Conservation (phyloP, 129 eudicot species). For the Helichrysum umbraculigerum region DNA sequence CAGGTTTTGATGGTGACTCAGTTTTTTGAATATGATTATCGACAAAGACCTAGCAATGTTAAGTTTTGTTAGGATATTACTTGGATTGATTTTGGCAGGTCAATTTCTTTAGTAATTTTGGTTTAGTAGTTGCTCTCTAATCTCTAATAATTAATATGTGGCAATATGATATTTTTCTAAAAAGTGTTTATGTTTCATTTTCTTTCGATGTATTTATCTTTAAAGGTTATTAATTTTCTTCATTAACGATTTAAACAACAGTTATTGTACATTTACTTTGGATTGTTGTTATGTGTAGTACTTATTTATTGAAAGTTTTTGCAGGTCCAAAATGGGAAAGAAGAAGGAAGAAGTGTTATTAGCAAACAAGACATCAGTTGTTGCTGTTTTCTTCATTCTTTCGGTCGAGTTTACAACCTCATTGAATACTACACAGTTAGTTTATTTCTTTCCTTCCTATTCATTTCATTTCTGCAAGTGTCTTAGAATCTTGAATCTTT, state of each 20-base stretch:
- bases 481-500: background rate
- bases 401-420: constrained; percentile 11
- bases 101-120: too few relatives aligned
- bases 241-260: constrained; percentile 9
- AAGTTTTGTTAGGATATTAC: too few relatives aligned
- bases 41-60: too few relatives aligned
- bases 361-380: constrained; percentile 1
- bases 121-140: too few relatives aligned
- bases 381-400: constrained; percentile 5
- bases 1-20: too few relatives aligned
- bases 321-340: constrained; percentile 29
- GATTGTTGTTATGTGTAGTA: constrained; percentile 1
- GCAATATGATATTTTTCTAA: too few relatives aligned
- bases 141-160: too few relatives aligned
- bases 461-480: background rate
- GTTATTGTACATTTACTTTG: constrained; percentile 10
- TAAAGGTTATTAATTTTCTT: constrained; percentile 16
- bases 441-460: background rate
- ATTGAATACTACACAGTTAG: constrained; percentile 18
- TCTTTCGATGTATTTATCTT: too few relatives aligned
- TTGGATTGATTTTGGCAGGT: too few relatives aligned
- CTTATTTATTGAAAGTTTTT: constrained; percentile 9
- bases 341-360: constrained; percentile 18
- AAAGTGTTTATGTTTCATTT: too few relatives aligned
- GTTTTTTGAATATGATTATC: too few relatives aligned